Percentiles rank a stretch among this genome's conserved stretches.
phyloP scores from a whole-genome alignment of 2,329 filamentous ascomycete species.

The Sclerotinia spermophila region DNA sequence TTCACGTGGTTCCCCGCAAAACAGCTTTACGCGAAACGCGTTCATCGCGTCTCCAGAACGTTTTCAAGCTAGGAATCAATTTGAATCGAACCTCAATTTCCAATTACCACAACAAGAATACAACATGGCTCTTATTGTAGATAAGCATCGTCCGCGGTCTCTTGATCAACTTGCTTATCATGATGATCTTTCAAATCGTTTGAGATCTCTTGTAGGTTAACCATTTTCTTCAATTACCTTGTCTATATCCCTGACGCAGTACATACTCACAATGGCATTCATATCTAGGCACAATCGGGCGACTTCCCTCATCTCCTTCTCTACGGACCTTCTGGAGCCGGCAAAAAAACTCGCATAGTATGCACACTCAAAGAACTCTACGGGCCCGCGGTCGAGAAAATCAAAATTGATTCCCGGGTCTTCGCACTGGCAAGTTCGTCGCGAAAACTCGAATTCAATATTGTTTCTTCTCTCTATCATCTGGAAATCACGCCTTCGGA shows the following conservation, averaged over 20 bases:
- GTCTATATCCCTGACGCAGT: not conserved
- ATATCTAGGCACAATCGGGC: conserved; percentile 78
- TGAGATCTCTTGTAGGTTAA: conserved; percentile 72
- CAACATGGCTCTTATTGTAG: conserved; percentile 64
- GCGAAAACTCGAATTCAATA: conserved; percentile 98
- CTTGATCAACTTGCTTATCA: conserved; percentile 84
- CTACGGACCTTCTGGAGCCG: conserved; percentile 92
- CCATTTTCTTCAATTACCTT: not conserved
- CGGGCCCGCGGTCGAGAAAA: conserved; percentile 96
- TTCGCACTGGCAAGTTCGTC: conserved; percentile 90
- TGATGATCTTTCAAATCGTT: conserved; percentile 76
- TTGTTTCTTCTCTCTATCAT: conserved; percentile 94
- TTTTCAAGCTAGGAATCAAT: not conserved
- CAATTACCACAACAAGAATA: not conserved
- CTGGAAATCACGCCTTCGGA: conserved; percentile 97
- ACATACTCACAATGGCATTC: conserved; percentile 20
- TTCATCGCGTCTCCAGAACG: conserved; percentile 10
- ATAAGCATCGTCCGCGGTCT: conserved; percentile 69
- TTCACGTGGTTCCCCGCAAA: conserved; percentile 20
- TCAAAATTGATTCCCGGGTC: conserved; percentile 96
- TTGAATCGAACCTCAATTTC: not conserved
- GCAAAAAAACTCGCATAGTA: conserved; percentile 96
- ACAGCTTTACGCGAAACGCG: conserved; percentile 20
- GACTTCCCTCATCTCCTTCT: conserved; percentile 98
- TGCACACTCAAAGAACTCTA: conserved; percentile 94